These are phyloP conservation scores for Salmacisia buchloeana DNA, from an alignment of 1,284 basidiomycete genomes.

Conservation along the genomic window DNA sequence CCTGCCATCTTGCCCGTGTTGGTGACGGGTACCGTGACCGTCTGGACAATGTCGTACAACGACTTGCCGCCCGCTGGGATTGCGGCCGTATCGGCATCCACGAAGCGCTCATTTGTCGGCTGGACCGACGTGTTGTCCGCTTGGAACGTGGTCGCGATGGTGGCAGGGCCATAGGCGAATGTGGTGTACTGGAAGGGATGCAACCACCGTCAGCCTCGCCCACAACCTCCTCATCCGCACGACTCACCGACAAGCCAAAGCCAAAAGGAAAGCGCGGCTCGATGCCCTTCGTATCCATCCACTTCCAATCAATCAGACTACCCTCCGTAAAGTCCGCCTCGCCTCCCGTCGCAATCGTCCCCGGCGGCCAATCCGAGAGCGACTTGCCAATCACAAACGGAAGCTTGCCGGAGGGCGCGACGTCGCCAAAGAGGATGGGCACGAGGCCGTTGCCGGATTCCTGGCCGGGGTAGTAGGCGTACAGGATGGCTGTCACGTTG, in stretches of 20 bases:
- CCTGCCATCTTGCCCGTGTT: conserved; percentile 53
- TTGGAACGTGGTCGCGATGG: not conserved
- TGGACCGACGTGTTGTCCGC: conserved; percentile 6
- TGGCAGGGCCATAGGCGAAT: not conserved
- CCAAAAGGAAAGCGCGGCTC: conserved; percentile 69
- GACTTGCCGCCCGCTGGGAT: not conserved
- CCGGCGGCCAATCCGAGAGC: conserved; percentile 23
- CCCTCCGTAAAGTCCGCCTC: conserved; percentile 65
- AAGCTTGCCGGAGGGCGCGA: conserved; percentile 38
- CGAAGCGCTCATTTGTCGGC: conserved; percentile 1
- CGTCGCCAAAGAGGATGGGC: conserved; percentile 36
- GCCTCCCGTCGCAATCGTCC: not conserved
- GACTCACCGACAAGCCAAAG: conserved; percentile 63
- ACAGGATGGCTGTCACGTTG: conserved; percentile 41
- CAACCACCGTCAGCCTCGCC: conserved; percentile 54
- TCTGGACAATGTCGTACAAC: conserved; percentile 55
- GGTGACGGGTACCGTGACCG: conserved; percentile 51
- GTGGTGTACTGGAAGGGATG: conserved; percentile 52
- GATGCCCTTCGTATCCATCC: conserved; percentile 65
- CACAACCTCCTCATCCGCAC: not conserved
- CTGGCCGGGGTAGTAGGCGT: conserved; percentile 32
- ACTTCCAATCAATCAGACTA: conserved; percentile 62
- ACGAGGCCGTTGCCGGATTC: conserved; percentile 36
- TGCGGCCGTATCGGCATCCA: not conserved
- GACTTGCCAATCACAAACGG: conserved; percentile 40